Evolutionary conservation across 768 basidiomycete genomes (phyloP), one percentile per base, ranked within the genome.

Genomic region (Tubosaeta sp.): DNA sequence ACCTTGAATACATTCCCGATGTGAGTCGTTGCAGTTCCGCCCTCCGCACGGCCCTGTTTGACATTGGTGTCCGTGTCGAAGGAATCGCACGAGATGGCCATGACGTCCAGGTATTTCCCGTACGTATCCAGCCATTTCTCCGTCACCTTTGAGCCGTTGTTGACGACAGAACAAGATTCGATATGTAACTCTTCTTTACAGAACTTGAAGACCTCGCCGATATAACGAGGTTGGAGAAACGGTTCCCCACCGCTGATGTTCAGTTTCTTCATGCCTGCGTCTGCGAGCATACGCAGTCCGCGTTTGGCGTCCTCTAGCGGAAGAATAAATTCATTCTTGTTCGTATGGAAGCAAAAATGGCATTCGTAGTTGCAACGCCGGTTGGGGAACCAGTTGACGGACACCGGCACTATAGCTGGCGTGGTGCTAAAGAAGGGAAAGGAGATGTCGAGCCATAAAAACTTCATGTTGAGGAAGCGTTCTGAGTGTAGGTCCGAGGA

Each of bases 11-110:
- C 69, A 1, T 55, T 57, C 22, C 45, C 27, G 37, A 71, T 52
- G 42, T 72, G 71, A 2, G 56, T 54, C 12, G 59, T 51, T 7
- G 56, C 43, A 26, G 52, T 59, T 6, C 60, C 63, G 4, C 69
- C 67, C 42, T 71, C 70, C 4, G 59, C 44, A 31, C 63, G n/a
- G 53, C 68, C 67, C 38, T 66, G 58, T 14, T 51, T 58, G 26
- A 65, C 53, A 49, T 71, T 73, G 6, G 64, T 65, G 43, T 71
- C 70, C 0, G 52, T 17, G 43, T 67, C 69, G 45, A 72, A 73
- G 13, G 52, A 56, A 45, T 73, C 71, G 29, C 71, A 71, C 10
- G 71, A 71, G 12, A 73, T 69, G 11, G 71, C 69, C 60, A 72
- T 70, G 39, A 71, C 47, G 39, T 72, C 70, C 42, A 73, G 59